These are phyloP conservation scores for Erucastrum elatum DNA, from an alignment of 345 rosid genomes.

Conservation along the genomic window DNA sequence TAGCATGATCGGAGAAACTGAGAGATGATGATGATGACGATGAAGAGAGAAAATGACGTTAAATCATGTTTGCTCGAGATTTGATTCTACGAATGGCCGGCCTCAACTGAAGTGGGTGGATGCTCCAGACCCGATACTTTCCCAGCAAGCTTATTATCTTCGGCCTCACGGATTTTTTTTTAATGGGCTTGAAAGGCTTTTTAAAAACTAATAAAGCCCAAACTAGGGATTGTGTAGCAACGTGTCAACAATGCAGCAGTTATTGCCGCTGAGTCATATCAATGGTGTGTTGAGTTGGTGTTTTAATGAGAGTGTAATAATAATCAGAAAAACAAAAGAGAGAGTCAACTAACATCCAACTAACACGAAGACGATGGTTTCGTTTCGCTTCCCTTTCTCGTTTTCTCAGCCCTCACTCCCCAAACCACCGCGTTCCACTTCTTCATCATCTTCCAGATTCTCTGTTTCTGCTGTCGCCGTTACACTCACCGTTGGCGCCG, in stretches of 20 bases:
- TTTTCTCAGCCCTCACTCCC: conserved; percentile 62
- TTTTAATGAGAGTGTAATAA: background rate
- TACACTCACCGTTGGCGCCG: conserved; percentile 43
- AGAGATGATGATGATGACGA: background rate
- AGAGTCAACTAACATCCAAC: conserved; percentile 1
- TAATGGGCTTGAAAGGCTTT: background rate
- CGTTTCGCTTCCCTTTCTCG: conserved; percentile 81
- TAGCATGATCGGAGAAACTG: conserved; percentile 39
- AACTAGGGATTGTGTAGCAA: background rate
- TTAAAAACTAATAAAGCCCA: conserved; percentile 10
- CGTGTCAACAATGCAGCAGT: conserved; percentile 14
- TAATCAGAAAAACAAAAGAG: background rate
- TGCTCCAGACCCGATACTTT: background rate
- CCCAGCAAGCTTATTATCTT: background rate
- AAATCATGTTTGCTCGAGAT: background rate
- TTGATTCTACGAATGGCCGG: background rate
- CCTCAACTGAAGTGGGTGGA: background rate
- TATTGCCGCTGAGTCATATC: conserved; percentile 26
- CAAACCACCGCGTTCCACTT: conserved; percentile 19
- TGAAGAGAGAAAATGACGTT: background rate
- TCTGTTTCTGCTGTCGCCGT: conserved; percentile 41
- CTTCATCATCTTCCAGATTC: conserved; percentile 31
- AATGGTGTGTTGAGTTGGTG: conserved; percentile 15
- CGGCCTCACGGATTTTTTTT: background rate
- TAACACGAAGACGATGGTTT: conserved; percentile 47